Percentiles rank a stretch among this genome's conserved stretches.
These are phyloP conservation scores for Chenopodium quinoa DNA, from an alignment of 148 eudicot genomes.

Conservation along the genomic window DNA sequence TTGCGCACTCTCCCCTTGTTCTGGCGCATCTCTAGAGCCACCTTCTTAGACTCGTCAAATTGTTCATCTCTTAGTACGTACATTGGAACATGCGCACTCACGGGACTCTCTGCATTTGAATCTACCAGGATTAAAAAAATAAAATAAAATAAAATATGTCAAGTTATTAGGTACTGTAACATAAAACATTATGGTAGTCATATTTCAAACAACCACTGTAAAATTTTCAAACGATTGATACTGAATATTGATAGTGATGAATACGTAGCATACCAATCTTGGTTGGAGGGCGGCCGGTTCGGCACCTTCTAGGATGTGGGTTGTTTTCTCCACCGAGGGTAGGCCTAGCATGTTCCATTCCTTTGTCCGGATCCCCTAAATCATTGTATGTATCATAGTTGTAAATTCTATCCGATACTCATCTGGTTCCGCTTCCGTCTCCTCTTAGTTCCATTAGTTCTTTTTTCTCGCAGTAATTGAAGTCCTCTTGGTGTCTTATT, in stretches of 20 bases:
- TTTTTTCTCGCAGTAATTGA: conserved; percentile 11
- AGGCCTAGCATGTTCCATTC: conserved; percentile 20
- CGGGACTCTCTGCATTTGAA: neutral
- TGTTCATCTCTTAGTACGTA: conserved; percentile 31
- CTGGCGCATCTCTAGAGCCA: neutral
- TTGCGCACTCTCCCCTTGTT: conserved; percentile 1
- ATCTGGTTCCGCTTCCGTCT: conserved; percentile 27
- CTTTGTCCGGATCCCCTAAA: conserved; percentile 31
- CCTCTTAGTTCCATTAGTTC: conserved; percentile 28
- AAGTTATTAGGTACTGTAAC: too few relatives aligned
- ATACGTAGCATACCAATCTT: conserved; percentile 1
- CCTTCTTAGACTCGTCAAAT: conserved; percentile 5
- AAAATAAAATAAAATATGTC: neutral
- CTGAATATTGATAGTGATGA: too few relatives aligned
- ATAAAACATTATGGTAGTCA: too few relatives aligned
- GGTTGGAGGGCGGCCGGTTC: conserved; percentile 30
- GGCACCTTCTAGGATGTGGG: conserved; percentile 30
- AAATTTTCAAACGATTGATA: too few relatives aligned
- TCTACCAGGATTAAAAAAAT: neutral
- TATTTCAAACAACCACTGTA: too few relatives aligned
- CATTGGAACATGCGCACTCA: neutral
- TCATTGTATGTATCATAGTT: conserved; percentile 34
- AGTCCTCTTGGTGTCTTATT: conserved; percentile 33
- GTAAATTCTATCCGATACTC: conserved; percentile 27
- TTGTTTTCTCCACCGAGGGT: conserved; percentile 18